These are phyloP conservation scores for Rosa multiflora DNA, from an alignment of 306 rosid genomes.

Conservation along the genomic window DNA sequence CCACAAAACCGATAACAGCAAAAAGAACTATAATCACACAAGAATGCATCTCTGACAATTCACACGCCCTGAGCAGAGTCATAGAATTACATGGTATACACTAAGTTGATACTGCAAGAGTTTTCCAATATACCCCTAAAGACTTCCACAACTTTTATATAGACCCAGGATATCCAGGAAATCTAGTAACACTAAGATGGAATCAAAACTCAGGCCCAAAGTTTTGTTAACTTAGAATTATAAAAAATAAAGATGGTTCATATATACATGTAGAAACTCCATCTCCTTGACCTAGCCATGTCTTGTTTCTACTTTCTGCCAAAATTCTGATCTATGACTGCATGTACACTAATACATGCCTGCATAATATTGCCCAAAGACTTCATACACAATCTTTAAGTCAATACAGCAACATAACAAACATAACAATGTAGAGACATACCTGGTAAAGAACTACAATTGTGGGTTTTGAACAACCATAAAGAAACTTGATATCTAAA, in stretches of 20 bases:
- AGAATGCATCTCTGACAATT: background rate
- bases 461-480: constrained; percentile 93
- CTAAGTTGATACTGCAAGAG: background rate
- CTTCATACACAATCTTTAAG: background rate
- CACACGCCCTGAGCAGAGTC: background rate
- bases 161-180: background rate
- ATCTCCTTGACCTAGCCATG: background rate
- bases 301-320: background rate
- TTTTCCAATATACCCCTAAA: background rate
- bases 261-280: background rate
- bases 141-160: background rate
- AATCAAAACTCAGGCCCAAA: background rate
- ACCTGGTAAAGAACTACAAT: constrained; percentile 99
- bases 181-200: background rate
- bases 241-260: background rate
- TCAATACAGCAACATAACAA: background rate
- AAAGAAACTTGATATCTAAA: constrained; percentile 92
- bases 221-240: background rate
- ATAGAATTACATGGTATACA: background rate
- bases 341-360: background rate
- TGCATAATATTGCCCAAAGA: background rate
- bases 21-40: background rate
- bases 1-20: background rate
- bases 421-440: background rate
- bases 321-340: background rate